Evolutionary conservation across 2,329 filamentous ascomycete species (phyloP), one percentile per base, ranked within the genome.

Genomic region (Ophiostoma australiae): DNA sequence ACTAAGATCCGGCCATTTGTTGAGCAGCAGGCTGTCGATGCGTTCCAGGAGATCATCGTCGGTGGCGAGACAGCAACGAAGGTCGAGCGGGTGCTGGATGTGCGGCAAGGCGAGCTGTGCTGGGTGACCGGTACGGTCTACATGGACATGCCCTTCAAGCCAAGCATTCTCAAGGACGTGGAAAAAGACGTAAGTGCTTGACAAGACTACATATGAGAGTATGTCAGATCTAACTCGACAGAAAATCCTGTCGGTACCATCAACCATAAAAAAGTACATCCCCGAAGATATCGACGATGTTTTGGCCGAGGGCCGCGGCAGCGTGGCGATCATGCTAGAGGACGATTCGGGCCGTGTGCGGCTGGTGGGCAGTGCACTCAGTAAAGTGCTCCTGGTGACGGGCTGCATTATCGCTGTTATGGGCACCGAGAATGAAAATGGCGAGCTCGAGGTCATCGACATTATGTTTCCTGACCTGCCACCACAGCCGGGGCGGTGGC

Each of bases 121-220:
- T 99, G 94, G 93, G 91, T 99, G 20, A 86, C 90, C 0, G 95
- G 96, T 20, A 99, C 95, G 0, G 89, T 98, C 41, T 99, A 97
- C 79, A 97, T 98, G 91, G 93, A 98, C 74, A 94, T 99, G 92
- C 88, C 91, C 2, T 80, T 97, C 77, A 99, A 99, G 82, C 95
- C 96, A 0, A 97, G 96, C 77, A 94, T 99, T 78, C 82, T 99
- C 44, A 94, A 97, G 72, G 95, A 99, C 76, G 91, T 99, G 61
- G 91, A 92, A 58, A 97, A 96, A 80, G 94, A 97, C 80, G 92
- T 94, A 81, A 74, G 86, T 69, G 13, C 8, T 27, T 10, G 10
- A 23, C 2, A 6, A 27, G 4, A 58, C 3, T 23, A 20, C 4
- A 33, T 0, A 7, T 10, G n/a, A 4, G 10, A 17, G 61, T 55